These are phyloP conservation scores for Kodamaea hsintzibuensis DNA, from an alignment of 805 yeast genomes.

Conservation along the genomic window DNA sequence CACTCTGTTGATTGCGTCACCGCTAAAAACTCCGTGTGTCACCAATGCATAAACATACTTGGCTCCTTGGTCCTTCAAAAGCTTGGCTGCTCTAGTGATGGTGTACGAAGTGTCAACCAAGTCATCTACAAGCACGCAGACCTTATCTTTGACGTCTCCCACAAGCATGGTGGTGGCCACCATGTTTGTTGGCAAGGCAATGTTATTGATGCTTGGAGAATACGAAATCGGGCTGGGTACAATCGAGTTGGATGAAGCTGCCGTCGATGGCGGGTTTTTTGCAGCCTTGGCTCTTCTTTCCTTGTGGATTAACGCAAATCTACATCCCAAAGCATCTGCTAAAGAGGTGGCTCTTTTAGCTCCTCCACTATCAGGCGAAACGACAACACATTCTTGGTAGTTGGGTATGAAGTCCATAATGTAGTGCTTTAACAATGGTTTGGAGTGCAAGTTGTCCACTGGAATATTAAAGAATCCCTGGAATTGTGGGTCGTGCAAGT, in stretches of 20 bases:
- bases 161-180: slow-evolving; percentile 92
- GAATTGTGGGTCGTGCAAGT: slow-evolving; percentile 94
- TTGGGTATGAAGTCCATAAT: slow-evolving; percentile 76
- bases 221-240: slow-evolving; percentile 7
- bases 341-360: slow-evolving; percentile 95
- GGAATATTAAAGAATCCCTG: slow-evolving; percentile 97
- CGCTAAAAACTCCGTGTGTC: slow-evolving; percentile 92
- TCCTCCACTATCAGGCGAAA: slow-evolving; percentile 99
- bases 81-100: slow-evolving; percentile 85
- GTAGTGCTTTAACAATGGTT: slow-evolving; percentile 84
- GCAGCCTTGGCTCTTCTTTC: slow-evolving; percentile 65
- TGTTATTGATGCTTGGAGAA: slow-evolving; percentile 14
- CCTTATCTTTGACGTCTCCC: slow-evolving; percentile 86
- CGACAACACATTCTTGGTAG: slow-evolving; percentile 82
- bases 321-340: slow-evolving; percentile 85
- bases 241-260: slow-evolving; percentile 14
- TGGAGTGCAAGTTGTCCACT: slow-evolving; percentile 89
- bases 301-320: slow-evolving; percentile 94
- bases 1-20: slow-evolving; percentile 81
- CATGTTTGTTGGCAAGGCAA: slow-evolving; percentile 21
- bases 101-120: slow-evolving; percentile 92
- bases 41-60: slow-evolving; percentile 79
- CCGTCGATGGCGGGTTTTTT: slow-evolving; percentile 30
- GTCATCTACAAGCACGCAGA: slow-evolving; percentile 91
- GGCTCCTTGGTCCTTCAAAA: slow-evolving; percentile 93